Evolutionary conservation across 2,329 filamentous ascomycete genomes (phyloP).

Genomic region (Alternaria hordeiaustralica): DNA sequence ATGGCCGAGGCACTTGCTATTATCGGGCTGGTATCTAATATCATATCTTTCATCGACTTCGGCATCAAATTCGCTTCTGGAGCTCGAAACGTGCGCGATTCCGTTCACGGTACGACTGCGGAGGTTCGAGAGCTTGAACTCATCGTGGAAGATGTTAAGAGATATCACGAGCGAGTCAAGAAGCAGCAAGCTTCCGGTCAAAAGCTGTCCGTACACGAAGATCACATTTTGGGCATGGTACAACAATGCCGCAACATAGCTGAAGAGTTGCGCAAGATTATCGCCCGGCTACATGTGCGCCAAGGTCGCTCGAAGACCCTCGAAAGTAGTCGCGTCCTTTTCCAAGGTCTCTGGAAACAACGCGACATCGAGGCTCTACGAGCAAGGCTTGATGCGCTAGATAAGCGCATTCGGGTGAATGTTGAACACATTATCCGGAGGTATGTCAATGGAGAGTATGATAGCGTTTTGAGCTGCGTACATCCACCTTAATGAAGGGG

Average conservation of each 20-base stretch:
- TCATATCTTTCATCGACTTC: background rate
- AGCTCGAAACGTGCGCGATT: background rate
- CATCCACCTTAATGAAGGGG: too few relatives aligned
- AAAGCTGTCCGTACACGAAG: background rate
- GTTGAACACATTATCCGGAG: background rate
- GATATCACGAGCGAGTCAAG: rapidly evolving
- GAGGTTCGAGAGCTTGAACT: background rate
- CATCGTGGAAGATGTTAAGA: background rate
- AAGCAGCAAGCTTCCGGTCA: background rate
- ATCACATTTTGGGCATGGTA: background rate
- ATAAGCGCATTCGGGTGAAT: rapidly evolving
- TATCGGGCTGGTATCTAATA: background rate
- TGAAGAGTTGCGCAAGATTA: background rate
- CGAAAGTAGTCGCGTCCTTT: background rate
- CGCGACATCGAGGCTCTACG: background rate
- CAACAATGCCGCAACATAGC: background rate
- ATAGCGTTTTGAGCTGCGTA: background rate
- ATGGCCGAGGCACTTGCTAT: background rate
- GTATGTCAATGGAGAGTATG: background rate
- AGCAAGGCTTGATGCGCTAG: background rate
- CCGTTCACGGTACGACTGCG: background rate
- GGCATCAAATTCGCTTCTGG: background rate
- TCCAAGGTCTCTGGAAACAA: background rate
- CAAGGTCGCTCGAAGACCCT: background rate
- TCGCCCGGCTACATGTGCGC: background rate